Evolutionary conservation across 1,284 basidiomycete species (phyloP).

Genomic region (Cerioporus squamosus): DNA sequence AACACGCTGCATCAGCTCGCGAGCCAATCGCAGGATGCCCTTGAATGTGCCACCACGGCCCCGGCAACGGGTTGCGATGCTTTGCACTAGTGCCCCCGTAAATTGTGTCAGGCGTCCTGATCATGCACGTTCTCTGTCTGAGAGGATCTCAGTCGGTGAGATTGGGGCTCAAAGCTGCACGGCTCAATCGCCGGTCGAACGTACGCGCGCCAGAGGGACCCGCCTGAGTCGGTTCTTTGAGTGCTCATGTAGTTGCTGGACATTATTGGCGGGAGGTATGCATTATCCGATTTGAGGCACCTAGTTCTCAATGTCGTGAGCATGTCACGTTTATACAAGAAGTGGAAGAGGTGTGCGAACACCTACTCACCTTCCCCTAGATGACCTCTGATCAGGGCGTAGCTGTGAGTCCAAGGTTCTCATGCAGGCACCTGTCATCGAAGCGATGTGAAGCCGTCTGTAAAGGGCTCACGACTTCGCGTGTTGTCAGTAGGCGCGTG

Average conservation of each 20-base stretch:
- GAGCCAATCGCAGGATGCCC: background rate
- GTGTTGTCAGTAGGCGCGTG: background rate
- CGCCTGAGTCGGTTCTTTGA: background rate
- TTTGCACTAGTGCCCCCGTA: background rate
- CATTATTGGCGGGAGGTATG: background rate
- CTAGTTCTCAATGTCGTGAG: no score
- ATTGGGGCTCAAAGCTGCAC: constrained; percentile 1
- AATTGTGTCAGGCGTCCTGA: background rate
- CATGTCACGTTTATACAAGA: no score
- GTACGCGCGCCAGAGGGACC: background rate
- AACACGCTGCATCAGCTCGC: background rate
- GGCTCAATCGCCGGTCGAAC: background rate
- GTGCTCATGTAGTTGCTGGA: background rate
- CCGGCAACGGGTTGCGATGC: background rate
- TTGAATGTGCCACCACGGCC: background rate
- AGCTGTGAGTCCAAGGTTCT: no score
- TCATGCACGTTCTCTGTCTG: background rate
- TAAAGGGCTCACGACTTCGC: background rate
- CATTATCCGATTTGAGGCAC: background rate
- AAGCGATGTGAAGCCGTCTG: no score
- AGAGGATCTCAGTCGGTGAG: background rate
- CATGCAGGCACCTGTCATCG: no score
- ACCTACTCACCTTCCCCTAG: no score
- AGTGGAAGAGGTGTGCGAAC: no score
- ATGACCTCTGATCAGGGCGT: no score